Conservation (phyloP, 2,329 filamentous ascomycete genomes). For the Neofusicoccum kwambonambiense region DNA sequence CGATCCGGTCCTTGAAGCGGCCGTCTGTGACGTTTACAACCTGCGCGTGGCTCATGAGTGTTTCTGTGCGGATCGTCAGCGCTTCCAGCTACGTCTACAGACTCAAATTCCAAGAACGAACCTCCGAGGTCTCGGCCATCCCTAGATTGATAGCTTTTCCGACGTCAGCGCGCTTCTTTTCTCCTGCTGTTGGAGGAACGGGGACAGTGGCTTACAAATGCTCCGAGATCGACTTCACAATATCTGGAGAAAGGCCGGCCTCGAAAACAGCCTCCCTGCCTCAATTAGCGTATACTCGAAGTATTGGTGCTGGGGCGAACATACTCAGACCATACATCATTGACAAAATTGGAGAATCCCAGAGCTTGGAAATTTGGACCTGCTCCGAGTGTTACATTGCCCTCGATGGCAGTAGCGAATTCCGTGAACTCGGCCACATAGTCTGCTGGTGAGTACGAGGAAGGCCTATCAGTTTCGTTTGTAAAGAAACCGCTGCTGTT, state of each 20-base stretch:
- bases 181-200: too few species aligned
- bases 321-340: background rate
- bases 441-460: background rate
- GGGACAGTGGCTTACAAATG: background rate
- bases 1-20: constrained; percentile 8
- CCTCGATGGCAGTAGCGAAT: background rate
- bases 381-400: background rate
- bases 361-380: constrained; percentile 6
- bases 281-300: background rate
- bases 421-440: constrained; percentile 1
- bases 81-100: accelerated
- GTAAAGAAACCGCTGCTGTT: background rate
- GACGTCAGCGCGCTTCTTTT: background rate
- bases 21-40: background rate
- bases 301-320: background rate
- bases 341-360: constrained; percentile 4
- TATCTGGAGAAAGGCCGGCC: background rate
- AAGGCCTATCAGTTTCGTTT: background rate
- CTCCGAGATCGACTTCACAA: constrained; percentile 3
- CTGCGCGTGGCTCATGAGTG: background rate
- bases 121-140: background rate
- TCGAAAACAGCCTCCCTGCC: background rate
- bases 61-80: background rate
- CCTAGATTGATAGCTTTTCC: background rate
- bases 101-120: background rate